These are phyloP conservation scores for Megacollybia marginata DNA, from an alignment of 768 basidiomycete genomes.

Conservation along the genomic window DNA sequence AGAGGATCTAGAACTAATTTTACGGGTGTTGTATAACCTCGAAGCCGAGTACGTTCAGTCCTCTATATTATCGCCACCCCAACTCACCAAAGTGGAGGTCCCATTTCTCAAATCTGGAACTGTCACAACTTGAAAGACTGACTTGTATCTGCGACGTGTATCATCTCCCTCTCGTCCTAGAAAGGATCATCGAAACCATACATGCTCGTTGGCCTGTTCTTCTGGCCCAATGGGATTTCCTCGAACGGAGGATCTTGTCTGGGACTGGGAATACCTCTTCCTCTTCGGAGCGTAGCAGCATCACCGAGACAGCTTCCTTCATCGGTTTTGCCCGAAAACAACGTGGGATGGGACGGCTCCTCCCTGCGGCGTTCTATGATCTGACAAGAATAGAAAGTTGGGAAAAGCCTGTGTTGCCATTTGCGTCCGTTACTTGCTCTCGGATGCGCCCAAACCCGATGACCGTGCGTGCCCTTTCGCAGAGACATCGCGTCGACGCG, in stretches of 20 bases:
- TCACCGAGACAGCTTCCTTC: neutral
- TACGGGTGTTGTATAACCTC: neutral
- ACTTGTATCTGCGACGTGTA: neutral
- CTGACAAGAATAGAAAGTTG: neutral
- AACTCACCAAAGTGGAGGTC: neutral
- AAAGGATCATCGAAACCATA: neutral
- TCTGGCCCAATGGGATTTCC: neutral
- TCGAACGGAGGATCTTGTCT: neutral
- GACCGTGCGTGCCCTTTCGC: neutral
- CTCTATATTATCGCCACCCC: neutral
- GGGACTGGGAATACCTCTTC: neutral
- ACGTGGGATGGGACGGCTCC: neutral
- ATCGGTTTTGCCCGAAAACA: neutral
- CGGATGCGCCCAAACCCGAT: neutral
- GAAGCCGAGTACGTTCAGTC: neutral
- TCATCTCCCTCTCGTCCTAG: neutral
- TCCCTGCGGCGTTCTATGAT: neutral
- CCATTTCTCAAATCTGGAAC: neutral
- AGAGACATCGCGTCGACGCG: neutral
- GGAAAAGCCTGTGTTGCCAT: neutral
- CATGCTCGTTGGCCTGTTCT: neutral
- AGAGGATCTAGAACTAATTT: neutral
- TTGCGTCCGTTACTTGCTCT: neutral
- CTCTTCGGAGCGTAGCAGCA: neutral
- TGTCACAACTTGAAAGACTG: neutral